Conservation (phyloP, 1,284 basidiomycete species). For the Pholiota adiposa region DNA sequence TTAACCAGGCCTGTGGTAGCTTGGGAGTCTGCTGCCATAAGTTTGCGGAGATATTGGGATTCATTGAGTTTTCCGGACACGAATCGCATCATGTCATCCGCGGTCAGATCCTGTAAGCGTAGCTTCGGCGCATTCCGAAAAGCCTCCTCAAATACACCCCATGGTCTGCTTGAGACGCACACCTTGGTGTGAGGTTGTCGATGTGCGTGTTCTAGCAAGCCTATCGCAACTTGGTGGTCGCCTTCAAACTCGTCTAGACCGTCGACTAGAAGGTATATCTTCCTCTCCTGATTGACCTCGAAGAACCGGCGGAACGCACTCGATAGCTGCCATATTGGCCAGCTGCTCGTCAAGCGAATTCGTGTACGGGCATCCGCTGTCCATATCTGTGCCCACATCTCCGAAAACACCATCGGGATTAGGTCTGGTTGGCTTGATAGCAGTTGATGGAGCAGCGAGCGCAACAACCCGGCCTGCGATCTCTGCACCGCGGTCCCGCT, state of each 20-base stretch:
- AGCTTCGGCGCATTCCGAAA: conserved; percentile 5
- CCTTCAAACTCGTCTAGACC: conserved; percentile 17
- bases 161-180: conserved; percentile 13
- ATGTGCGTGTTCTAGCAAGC: conserved; percentile 3
- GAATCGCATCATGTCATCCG: conserved; percentile 10
- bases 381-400: conserved; percentile 12
- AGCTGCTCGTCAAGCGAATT: conserved; percentile 4
- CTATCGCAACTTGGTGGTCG: conserved; percentile 9
- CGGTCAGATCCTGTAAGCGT: conserved; percentile 13
- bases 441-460: conserved; percentile 13
- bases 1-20: not conserved
- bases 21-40: not conserved
- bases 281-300: not conserved
- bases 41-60: not conserved
- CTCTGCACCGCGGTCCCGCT: conserved; percentile 14
- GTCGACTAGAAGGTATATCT: conserved; percentile 12
- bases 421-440: conserved; percentile 6
- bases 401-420: conserved; percentile 10
- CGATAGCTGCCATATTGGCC: conserved; percentile 8
- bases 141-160: conserved; percentile 10
- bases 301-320: conserved; percentile 7
- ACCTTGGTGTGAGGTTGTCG: conserved; percentile 10
- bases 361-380: conserved; percentile 11
- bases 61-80: conserved; percentile 4
- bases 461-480: conserved; percentile 13